Percentiles rank a stretch among this genome's conserved stretches.
phyloP scores from a whole-genome alignment of 495 filamentous ascomycete species.

The Glonium stellatum region DNA sequence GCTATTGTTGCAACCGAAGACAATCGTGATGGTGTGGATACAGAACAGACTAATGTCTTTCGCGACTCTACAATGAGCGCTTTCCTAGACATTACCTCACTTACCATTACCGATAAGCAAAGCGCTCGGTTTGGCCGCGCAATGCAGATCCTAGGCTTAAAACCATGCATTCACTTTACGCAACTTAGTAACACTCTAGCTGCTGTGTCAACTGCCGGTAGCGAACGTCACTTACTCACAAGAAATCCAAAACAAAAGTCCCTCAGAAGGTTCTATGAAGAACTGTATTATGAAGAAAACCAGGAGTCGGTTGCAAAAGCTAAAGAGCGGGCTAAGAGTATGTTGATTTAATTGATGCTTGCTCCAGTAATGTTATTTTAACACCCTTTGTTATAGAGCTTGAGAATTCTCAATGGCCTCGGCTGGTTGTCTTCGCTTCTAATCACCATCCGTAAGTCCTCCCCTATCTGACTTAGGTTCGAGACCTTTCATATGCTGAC shows the following conservation, averaged over 20 bases:
- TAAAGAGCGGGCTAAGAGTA: too few species aligned
- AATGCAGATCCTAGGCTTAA: conserved; percentile 8
- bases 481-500: too few species aligned
- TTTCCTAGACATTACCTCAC: not conserved
- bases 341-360: too few species aligned
- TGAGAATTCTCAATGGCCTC: too few species aligned
- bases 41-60: not conserved
- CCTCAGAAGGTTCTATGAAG: not conserved
- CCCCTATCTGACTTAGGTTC: too few species aligned
- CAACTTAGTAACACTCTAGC: not conserved
- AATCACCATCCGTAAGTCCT: too few species aligned
- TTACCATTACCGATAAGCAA: not conserved
- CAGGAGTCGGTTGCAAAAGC: too few species aligned
- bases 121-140: conserved; percentile 10
- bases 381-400: too few species aligned
- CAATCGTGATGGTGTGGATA: not conserved
- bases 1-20: not conserved
- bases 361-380: too few species aligned
- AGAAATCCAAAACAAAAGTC: not conserved
- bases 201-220: not conserved
- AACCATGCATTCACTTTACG: conserved; percentile 9
- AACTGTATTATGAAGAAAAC: not conserved
- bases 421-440: too few species aligned
- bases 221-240: not conserved
- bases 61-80: not conserved